A percentile compares a stretch with the other conserved stretches of the same genome.
phyloP scores from a whole-genome alignment of 2,329 filamentous ascomycete genomes.

The Pseudocercospora musae region DNA sequence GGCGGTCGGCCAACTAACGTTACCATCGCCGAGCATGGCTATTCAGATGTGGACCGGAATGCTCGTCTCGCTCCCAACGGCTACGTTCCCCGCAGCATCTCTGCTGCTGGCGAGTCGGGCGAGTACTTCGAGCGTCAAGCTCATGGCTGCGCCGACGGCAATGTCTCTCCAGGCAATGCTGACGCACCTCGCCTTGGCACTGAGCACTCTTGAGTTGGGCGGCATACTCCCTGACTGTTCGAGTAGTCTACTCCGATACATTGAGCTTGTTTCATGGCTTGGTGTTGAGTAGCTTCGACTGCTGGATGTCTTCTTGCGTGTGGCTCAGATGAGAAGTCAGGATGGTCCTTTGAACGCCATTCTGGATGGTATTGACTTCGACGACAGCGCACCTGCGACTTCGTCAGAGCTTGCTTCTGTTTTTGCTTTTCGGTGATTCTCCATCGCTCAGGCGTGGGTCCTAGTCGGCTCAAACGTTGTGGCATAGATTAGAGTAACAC shows the following conservation, averaged over 20 bases:
- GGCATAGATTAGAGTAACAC: not conserved
- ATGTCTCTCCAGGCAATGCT: not conserved
- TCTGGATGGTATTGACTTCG: not conserved
- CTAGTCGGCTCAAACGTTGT: not conserved
- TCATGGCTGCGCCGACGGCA: not conserved
- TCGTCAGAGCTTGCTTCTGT: not conserved
- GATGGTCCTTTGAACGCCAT: not conserved
- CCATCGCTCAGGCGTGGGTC: not conserved
- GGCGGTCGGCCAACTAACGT: conserved; percentile 22
- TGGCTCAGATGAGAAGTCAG: not conserved
- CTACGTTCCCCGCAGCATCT: not conserved
- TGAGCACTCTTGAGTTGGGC: not conserved
- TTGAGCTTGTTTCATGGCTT: not conserved
- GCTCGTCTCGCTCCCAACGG: not conserved
- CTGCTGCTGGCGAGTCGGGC: not conserved
- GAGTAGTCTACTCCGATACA: not conserved
- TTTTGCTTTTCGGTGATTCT: not conserved
- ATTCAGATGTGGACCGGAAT: not conserved
- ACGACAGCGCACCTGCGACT: not conserved
- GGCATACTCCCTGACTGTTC: not conserved
- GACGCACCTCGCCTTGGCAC: not conserved
- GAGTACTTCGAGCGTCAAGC: not conserved
- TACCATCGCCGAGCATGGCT: conserved; percentile 8
- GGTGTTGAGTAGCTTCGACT: conserved; percentile 4
- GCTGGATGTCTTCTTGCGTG: conserved; percentile 2